phyloP scores from a whole-genome alignment of 225 moss, liverwort and hornwort species.

The Pseudisothecium myosuroides region DNA sequence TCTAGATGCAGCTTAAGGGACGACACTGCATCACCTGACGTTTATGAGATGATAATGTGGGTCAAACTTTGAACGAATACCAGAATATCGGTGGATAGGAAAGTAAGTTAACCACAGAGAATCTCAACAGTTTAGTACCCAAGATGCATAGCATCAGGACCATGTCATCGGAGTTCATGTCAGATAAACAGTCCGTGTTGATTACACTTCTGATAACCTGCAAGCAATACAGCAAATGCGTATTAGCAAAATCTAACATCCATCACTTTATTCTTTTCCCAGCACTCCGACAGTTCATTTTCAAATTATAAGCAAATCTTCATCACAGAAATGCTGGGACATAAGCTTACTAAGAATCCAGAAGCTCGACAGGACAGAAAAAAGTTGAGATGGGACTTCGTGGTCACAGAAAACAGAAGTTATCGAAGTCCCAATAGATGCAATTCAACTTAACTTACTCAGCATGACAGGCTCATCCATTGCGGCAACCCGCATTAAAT shows the following conservation, averaged over 20 bases:
- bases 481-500: too few relatives aligned
- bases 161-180: neutral
- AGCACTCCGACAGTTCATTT: neutral
- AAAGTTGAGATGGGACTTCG: neutral
- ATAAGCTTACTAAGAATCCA: neutral
- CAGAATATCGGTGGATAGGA: neutral
- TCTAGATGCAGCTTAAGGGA: neutral
- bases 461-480: too few relatives aligned
- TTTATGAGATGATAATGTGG: neutral
- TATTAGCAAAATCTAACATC: neutral
- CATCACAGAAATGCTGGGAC: neutral
- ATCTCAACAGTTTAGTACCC: neutral
- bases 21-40: neutral
- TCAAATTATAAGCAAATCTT: too few relatives aligned
- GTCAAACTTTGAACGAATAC: neutral
- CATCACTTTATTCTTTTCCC: neutral
- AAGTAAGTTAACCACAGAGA: neutral
- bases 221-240: neutral
- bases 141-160: neutral
- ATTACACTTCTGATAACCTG: neutral
- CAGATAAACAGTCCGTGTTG: neutral
- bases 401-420: neutral
- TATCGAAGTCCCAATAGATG: neutral
- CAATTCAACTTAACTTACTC: neutral
- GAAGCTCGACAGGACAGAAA: neutral